Evolutionary conservation across 768 basidiomycete genomes (phyloP).

Genomic region (Suillus sp.): DNA sequence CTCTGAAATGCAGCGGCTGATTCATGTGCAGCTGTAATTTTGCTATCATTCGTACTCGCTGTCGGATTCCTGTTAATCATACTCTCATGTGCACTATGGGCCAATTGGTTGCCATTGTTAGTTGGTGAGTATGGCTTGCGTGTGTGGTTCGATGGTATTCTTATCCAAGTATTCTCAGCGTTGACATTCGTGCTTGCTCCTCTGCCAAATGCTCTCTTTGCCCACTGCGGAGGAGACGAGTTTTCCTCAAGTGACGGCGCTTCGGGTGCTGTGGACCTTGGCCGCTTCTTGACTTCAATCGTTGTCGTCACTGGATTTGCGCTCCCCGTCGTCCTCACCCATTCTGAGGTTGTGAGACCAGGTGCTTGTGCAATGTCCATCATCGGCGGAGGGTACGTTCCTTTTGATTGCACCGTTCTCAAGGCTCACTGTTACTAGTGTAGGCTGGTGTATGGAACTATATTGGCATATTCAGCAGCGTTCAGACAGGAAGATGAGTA

Average conservation of each 20-base stretch:
- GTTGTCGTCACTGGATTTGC: constrained; percentile 94
- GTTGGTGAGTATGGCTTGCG: constrained; percentile 66
- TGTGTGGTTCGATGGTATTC: neutral
- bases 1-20: constrained; percentile 1
- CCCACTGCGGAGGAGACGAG: constrained; percentile 91
- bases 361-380: constrained; percentile 94
- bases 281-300: constrained; percentile 89
- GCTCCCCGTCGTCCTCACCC: constrained; percentile 88
- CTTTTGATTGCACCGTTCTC: constrained; percentile 12
- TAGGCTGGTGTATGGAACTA: constrained; percentile 88
- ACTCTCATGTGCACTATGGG: constrained; percentile 93
- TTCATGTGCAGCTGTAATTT: constrained; percentile 74
- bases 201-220: constrained; percentile 90
- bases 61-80: constrained; percentile 98
- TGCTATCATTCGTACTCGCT: constrained; percentile 96
- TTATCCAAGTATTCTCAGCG: constrained; percentile 48
- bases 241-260: constrained; percentile 76
- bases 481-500: constrained; percentile 83
- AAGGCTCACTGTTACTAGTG: constrained; percentile 8
- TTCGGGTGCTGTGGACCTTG: constrained; percentile 80
- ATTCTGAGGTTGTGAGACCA: constrained; percentile 82
- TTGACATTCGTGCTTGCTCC: constrained; percentile 95
- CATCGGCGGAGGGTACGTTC: constrained; percentile 81
- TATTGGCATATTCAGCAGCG: constrained; percentile 81
- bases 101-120: constrained; percentile 95